Evolutionary conservation across 768 basidiomycete genomes (phyloP).

Genomic region (Amanita phalloides): DNA sequence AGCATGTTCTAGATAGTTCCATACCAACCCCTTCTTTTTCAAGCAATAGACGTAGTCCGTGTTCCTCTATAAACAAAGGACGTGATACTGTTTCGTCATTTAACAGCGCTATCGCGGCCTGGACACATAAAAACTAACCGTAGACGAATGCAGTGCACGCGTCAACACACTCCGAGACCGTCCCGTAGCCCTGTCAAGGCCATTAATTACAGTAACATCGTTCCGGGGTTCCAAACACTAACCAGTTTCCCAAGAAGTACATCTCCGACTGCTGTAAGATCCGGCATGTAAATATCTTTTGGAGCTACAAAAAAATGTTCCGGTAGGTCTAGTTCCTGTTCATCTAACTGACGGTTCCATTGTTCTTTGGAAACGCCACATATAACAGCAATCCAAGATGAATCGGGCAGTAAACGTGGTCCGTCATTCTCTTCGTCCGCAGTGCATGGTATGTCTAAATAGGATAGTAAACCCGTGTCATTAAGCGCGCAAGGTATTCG

Average conservation of each 20-base stretch:
- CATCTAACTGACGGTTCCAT: constrained; percentile 26
- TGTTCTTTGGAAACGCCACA: constrained; percentile 61
- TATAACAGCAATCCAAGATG: constrained; percentile 69
- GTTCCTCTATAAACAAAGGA: constrained; percentile 74
- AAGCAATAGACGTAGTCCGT: constrained; percentile 59
- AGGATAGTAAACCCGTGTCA: constrained; percentile 9
- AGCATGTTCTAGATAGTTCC: constrained; percentile 51
- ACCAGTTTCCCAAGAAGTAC: constrained; percentile 74
- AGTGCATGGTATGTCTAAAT: neutral
- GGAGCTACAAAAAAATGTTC: constrained; percentile 69
- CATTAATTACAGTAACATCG: constrained; percentile 1
- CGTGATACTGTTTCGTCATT: constrained; percentile 42
- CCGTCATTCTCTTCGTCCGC: constrained; percentile 15
- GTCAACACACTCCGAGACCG: constrained; percentile 72
- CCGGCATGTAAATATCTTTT: constrained; percentile 73
- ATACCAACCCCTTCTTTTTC: constrained; percentile 56
- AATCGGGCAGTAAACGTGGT: constrained; percentile 47
- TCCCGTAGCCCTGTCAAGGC: constrained; percentile 58
- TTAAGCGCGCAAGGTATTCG: neutral
- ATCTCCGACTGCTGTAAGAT: constrained; percentile 63
- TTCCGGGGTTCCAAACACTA: constrained; percentile 13
- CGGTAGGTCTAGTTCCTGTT: constrained; percentile 34
- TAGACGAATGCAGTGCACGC: constrained; percentile 71
- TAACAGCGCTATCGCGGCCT: neutral
- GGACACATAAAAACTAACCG: constrained; percentile 27